Percentiles rank a stretch among this genome's conserved stretches.
phyloP scores from a whole-genome alignment of 148 eudicot genomes.

The Nepenthes mirabilis region DNA sequence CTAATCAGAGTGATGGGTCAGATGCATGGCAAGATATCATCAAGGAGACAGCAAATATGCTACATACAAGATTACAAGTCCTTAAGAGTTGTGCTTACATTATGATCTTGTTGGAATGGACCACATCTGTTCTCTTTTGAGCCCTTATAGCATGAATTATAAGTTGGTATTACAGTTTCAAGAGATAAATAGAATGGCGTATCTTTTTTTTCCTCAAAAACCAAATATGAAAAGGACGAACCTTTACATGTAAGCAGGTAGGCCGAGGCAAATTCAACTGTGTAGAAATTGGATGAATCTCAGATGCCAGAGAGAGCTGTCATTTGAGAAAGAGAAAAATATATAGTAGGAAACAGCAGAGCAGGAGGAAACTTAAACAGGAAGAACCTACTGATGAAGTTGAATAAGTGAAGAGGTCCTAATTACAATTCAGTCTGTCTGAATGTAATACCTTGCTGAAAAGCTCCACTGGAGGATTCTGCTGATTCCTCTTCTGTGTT shows the following conservation, averaged over 20 bases:
- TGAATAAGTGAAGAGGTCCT: not conserved
- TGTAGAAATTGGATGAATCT: constrained; percentile 29
- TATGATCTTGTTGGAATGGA: constrained; percentile 26
- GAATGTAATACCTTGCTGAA: constrained; percentile 59
- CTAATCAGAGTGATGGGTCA: not conserved
- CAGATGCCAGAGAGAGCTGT: constrained; percentile 69
- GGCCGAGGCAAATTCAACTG: constrained; percentile 25
- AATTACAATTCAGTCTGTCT: not conserved
- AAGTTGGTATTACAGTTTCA: constrained; percentile 17
- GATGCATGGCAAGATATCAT: not conserved
- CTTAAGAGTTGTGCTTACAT: constrained; percentile 27
- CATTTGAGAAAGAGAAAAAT: not conserved
- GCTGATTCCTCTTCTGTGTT: constrained; percentile 46
- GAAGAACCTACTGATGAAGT: not conserved
- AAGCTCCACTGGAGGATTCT: constrained; percentile 58
- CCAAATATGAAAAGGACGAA: constrained; percentile 16
- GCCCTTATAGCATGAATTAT: constrained; percentile 40
- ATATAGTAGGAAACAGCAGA: not conserved
- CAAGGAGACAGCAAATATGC: not conserved
- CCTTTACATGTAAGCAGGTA: constrained; percentile 31
- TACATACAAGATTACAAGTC: not conserved
- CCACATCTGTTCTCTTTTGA: constrained; percentile 82
- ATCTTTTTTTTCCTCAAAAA: not conserved
- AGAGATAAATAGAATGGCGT: not conserved
- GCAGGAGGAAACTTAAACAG: not conserved